These are phyloP conservation scores for Fusarium decemcellulare DNA, from an alignment of 2,329 filamentous ascomycete species.

Conservation along the genomic window DNA sequence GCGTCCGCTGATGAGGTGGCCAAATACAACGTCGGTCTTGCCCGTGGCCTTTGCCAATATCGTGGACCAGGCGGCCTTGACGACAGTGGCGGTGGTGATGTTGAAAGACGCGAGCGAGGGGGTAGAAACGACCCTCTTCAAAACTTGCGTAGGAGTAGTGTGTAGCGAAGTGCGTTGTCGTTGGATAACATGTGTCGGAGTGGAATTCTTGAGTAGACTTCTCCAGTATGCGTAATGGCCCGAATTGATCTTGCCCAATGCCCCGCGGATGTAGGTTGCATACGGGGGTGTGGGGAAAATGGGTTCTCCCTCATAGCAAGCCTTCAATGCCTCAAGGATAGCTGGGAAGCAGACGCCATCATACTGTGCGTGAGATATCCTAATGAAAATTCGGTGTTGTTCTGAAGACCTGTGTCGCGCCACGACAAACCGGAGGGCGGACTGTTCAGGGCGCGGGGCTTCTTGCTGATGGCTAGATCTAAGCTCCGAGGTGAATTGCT, in stretches of 20 bases:
- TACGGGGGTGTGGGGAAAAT: constrained; percentile 8
- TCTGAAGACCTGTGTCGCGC: constrained; percentile 13
- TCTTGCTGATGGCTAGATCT: not conserved
- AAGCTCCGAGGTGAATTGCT: constrained; percentile 24
- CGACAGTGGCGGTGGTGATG: constrained; percentile 53
- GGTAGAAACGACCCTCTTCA: constrained; percentile 14
- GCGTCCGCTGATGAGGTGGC: constrained; percentile 35
- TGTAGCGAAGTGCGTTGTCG: not conserved
- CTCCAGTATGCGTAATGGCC: constrained; percentile 29
- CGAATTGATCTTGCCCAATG: not conserved
- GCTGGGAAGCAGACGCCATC: constrained; percentile 33
- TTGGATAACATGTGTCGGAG: constrained; percentile 19
- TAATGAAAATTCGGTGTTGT: constrained; percentile 28
- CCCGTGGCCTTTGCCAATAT: constrained; percentile 55
- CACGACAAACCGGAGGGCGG: constrained; percentile 22
- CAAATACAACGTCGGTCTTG: constrained; percentile 45
- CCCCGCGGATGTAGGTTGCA: constrained; percentile 15
- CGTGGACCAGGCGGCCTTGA: constrained; percentile 62
- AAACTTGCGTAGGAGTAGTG: constrained; percentile 12
- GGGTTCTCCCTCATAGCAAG: constrained; percentile 18
- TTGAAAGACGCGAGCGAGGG: constrained; percentile 31
- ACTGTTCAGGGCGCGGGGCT: not conserved
- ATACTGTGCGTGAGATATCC: constrained; percentile 35
- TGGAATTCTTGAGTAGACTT: constrained; percentile 10
- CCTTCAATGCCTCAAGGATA: constrained; percentile 21